Evolutionary conservation across 2,329 filamentous ascomycete species (phyloP).

Genomic region (Clarireedia monteithiana): DNA sequence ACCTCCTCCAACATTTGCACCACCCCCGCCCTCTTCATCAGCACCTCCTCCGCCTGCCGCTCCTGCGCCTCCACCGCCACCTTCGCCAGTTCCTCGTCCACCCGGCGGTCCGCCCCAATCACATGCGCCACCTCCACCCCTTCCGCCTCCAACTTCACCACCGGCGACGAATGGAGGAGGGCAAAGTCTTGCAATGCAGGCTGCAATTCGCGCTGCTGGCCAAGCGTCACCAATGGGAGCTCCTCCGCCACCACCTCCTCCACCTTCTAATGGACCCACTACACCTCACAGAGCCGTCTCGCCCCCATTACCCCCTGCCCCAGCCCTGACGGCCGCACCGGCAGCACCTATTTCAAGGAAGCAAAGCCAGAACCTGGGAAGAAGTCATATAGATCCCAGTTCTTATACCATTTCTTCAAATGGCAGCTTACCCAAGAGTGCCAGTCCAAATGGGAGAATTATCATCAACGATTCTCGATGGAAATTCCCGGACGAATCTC

Average conservation of each 20-base stretch:
- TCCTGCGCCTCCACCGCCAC: conserved; percentile 28
- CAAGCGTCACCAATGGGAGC: conserved; percentile 35
- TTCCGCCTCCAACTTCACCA: conserved; percentile 29
- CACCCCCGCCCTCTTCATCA: conserved; percentile 28
- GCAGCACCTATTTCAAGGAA: conserved; percentile 32
- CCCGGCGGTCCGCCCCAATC: conserved; percentile 30
- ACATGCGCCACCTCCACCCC: conserved; percentile 23
- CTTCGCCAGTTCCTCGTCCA: conserved; percentile 30
- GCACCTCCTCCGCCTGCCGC: conserved; percentile 29
- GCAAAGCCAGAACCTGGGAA: conserved; percentile 39
- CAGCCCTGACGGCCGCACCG: conserved; percentile 28
- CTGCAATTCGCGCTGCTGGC: conserved; percentile 37
- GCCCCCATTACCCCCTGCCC: conserved; percentile 27
- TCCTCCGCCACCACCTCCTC: conserved; percentile 31
- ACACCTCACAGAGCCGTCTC: conserved; percentile 30
- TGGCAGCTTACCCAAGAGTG: conserved; percentile 41
- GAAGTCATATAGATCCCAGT: conserved; percentile 58
- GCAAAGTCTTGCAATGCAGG: conserved; percentile 37
- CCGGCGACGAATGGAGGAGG: conserved; percentile 24
- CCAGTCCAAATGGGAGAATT: conserved; percentile 40
- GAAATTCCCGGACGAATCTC: conserved; percentile 75
- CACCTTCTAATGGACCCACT: conserved; percentile 32
- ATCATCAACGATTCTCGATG: conserved; percentile 73
- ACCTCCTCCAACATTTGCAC: conserved; percentile 29
- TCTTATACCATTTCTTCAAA: conserved; percentile 66